Evolutionary conservation across 2,329 filamentous ascomycete genomes (phyloP), one percentile per base, ranked within the genome.

Genomic region (Cryphonectria nitschkei): DNA sequence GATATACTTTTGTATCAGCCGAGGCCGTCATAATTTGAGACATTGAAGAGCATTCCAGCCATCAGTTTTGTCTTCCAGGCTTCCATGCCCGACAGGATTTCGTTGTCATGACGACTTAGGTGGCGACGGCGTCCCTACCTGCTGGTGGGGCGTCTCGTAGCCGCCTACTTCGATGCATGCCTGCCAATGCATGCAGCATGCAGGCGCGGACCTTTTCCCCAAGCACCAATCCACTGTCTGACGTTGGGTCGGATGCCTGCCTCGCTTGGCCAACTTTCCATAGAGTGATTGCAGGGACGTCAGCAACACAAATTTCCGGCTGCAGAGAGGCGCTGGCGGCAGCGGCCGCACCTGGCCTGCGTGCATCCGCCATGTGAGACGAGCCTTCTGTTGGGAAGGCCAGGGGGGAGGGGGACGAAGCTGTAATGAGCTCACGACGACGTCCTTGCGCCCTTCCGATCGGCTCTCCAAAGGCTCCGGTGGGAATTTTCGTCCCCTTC

Each of bases 21-120:
- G 39, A 50, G 62, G 14, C 43, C 43, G 19, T 34, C 62, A 14
- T 34, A 16, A 29, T 65, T 19, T 43, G 43, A 61, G 58, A 61
- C 58, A 61, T 61, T 61, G 3, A 14, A 58, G 54, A 29, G 54
- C 11, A 58, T 58, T 58, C 29, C 54, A 58, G 29, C 54, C 54
- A 58, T 34, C 54, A 32, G 2, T 5, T 1, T 29, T 46, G 7
- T 19, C 19, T 16, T 6, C 26, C 29, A 34, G 54, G 14, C 32
- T 19, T 58, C 54, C 26, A 32, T 2, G 54, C 58, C 34, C 16
- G 19, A n/a, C 8, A 61, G 58, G 41, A 34, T 19, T 16, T 46
- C n/a, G 70, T 72, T 68, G 68, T 68, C 68, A 72, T 70, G 68
- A 68, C 60, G 68, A 72, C 69, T 43, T 69, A 37, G 22, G 32